A percentile compares a stretch with the other conserved stretches of the same genome.
phyloP scores from a whole-genome alignment of 352 stramenopile species.

The Phytophthora aleatoria region DNA sequence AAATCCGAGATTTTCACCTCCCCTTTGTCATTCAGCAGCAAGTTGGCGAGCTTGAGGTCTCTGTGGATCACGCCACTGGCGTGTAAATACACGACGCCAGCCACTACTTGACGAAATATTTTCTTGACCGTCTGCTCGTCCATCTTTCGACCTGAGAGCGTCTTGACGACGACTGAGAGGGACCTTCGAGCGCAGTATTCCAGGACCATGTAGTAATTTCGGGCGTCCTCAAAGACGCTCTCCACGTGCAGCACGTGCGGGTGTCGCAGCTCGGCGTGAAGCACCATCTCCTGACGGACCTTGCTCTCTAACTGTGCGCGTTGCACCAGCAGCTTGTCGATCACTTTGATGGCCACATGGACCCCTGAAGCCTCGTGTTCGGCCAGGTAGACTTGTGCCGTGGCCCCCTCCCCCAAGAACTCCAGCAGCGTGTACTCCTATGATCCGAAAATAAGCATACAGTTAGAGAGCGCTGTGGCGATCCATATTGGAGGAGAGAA shows the following conservation, averaged over 20 bases:
- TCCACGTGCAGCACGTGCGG: slow-evolving; percentile 60
- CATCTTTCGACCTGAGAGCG: slow-evolving; percentile 37
- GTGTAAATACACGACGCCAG: slow-evolving; percentile 67
- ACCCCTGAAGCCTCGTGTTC: slow-evolving; percentile 39
- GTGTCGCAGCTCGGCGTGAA: slow-evolving; percentile 65
- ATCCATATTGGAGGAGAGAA: background rate
- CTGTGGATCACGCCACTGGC: slow-evolving; percentile 67
- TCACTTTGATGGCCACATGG: slow-evolving; percentile 79
- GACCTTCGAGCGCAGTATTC: slow-evolving; percentile 65
- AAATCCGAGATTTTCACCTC: slow-evolving; percentile 82
- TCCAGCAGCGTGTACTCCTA: slow-evolving; percentile 76
- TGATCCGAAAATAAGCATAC: background rate
- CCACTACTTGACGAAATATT: slow-evolving; percentile 61
- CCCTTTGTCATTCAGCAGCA: slow-evolving; percentile 57
- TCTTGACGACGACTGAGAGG: slow-evolving; percentile 49
- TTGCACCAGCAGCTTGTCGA: slow-evolving; percentile 76
- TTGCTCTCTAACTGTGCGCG: slow-evolving; percentile 65
- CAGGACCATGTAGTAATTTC: slow-evolving; percentile 80
- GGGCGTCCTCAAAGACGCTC: slow-evolving; percentile 74
- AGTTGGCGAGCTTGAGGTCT: slow-evolving; percentile 80
- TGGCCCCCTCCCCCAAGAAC: slow-evolving; percentile 78
- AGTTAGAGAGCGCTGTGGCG: slow-evolving; percentile 5
- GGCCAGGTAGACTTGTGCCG: slow-evolving; percentile 79
- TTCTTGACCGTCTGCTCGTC: slow-evolving; percentile 52
- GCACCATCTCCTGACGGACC: slow-evolving; percentile 70